Base-by-base conservation (phyloP, 2,329 filamentous ascomycete genomes). In the Arthroderma sp. region DNA sequence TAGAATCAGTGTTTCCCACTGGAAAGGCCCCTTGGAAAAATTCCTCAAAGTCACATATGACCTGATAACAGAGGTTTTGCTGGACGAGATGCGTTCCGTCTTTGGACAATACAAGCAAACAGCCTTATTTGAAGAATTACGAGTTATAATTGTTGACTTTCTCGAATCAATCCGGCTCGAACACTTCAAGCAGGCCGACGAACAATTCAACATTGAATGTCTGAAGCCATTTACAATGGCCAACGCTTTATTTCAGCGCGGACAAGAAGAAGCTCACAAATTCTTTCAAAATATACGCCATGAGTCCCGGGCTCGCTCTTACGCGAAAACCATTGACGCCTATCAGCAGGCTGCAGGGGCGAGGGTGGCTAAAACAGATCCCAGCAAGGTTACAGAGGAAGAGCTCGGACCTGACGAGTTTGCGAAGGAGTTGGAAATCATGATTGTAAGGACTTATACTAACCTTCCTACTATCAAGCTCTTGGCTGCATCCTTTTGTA, bases 201-300 rank as follows among this genome's bases (percentile, higher is more conserved):
- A 77, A 0, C 73, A 79, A 1, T 83, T 78, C 62, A 61, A 71
- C 0, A 76, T 82, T 1, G 83, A 86, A 62, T 72, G 71, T 0
- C 70, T 76, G 6, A 76, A 79, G 2, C 74, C 84, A 0, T 81
- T 82, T 59, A 86, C 82, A 0, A 77, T 81, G 63, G 68, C 69
- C 1, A 63, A 59, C 7, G 19, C 28, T 0, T 54, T 64, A 0
- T 66, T 71, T 1, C 65, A 67, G 1, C 56, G 62, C 2, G 63
- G 64, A 0, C 65, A 60, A 2, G 57, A 56, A 4, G 57, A 60
- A 9, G 58, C 63, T 1, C 35, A 63, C 0, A 44, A 54, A 0
- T 35, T 54, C 2, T 52, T 72, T 0, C 54, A 28, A 2, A 11
- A 28, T 4, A 60, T 60, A 5, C 69, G 71, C 0, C 44, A 59